phyloP scores from a whole-genome alignment of 306 rosid species.

The Ochetophila trinervis region DNA sequence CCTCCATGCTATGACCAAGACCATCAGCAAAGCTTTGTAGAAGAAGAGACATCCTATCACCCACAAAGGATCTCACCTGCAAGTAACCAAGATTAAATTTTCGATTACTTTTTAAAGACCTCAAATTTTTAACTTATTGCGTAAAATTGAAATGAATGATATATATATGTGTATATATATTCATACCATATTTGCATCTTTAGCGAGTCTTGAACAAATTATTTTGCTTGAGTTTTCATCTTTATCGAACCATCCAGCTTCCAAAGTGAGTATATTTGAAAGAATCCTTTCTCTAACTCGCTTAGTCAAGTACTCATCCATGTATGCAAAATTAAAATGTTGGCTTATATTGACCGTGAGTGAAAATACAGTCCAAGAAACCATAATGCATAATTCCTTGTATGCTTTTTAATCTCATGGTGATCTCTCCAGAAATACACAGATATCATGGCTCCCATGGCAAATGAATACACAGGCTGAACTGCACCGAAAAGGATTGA shows the following conservation, averaged over 20 bases:
- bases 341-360: slow-evolving; percentile 32
- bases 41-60: slow-evolving; percentile 42
- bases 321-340: slow-evolving; percentile 42
- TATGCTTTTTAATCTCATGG: slow-evolving; percentile 31
- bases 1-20: slow-evolving; percentile 46
- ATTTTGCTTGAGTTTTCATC: slow-evolving; percentile 41
- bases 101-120: too few relatives aligned
- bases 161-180: neutral
- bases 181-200: slow-evolving; percentile 45
- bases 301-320: slow-evolving; percentile 46
- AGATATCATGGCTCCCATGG: slow-evolving; percentile 32
- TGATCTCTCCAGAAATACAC: slow-evolving; percentile 32
- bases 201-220: slow-evolving; percentile 48
- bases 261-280: slow-evolving; percentile 45
- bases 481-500: slow-evolving; percentile 39
- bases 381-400: slow-evolving; percentile 2
- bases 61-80: slow-evolving; percentile 58
- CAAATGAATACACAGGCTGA: slow-evolving; percentile 29
- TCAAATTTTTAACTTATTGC: too few relatives aligned
- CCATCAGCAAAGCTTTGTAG: slow-evolving; percentile 41
- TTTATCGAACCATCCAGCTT: slow-evolving; percentile 50
- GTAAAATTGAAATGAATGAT: neutral
- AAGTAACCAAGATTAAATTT: neutral
- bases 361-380: slow-evolving; percentile 31
- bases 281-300: slow-evolving; percentile 44